Base-by-base conservation (phyloP, 2,329 filamentous ascomycete species). In the Aspergillus tanneri region DNA sequence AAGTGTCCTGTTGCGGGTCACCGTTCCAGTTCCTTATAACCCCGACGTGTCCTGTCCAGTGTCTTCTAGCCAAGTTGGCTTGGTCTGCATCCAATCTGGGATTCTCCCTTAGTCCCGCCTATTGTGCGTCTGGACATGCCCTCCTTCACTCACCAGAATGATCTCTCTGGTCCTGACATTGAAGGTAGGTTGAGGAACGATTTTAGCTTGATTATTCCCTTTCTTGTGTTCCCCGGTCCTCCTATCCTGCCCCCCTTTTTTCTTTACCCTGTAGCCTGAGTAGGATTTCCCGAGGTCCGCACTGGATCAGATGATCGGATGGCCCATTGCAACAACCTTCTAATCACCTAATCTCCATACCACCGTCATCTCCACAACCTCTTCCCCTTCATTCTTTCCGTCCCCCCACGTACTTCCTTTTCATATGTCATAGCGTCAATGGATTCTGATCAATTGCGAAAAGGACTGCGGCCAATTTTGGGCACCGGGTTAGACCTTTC, bases 401-500 rank as follows among this genome's bases (percentile, higher is more conserved):
- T 9, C 41, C 19, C 32, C 35, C 24, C 28, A 16, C 35, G 10
- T 25, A 21, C 10, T 43, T 36, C 10, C 22, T 14, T 24, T 34
- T 27, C 19, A 14, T 43, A 24, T 47, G 34, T 14, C 19, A 10
- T 38, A 52, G 10, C 12, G 45, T 53, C 49, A 42, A 56, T 59
- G 57, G 53, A 54, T 54, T 59, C 57, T 59, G 49, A 65, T 62
- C 62, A 57, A 57, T 54, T 24, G 47, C 47, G 34, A 48, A 54
- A 63, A 68, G 65, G 61, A 24, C 46, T 52, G 19, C 37, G 53
- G 37, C 55, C 60, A 22, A 60, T 62, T 50, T 46, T 54, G 44
- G 64, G 61, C 50, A 62, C 59, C 32, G 60, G 58, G 25, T 50
- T 66, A 47, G 55, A 56, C 42, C 50, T 62, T 41, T 57, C 62